phyloP scores from a whole-genome alignment of 148 eudicot species.

The Talinum fruticosum region DNA sequence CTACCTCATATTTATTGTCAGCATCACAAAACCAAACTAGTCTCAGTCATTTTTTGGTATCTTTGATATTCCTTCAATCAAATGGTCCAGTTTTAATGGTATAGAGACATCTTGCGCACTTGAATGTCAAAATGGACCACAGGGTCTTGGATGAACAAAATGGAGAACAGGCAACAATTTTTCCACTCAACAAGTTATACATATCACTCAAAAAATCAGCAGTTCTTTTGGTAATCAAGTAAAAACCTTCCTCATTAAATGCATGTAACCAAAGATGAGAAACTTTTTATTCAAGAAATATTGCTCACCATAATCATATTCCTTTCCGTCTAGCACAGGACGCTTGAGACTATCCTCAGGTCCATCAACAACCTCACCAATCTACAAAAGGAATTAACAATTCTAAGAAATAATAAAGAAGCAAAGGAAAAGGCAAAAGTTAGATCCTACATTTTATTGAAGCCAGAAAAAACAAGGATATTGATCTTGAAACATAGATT shows the following conservation, averaged over 20 bases:
- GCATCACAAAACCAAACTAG: not conserved
- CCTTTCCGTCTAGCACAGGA: conserved; percentile 64
- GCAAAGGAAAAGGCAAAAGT: not conserved
- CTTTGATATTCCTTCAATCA: not conserved
- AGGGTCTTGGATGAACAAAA: not conserved
- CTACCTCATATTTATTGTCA: not conserved
- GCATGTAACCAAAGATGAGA: not conserved
- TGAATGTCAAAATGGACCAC: not conserved
- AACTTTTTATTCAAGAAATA: not conserved
- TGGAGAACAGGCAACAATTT: not conserved
- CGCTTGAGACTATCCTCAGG: conserved; percentile 74
- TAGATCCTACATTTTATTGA: not conserved
- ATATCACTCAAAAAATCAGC: not conserved
- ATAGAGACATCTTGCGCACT: not conserved
- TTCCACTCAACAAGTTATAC: not conserved
- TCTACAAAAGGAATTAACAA: conserved; percentile 32
- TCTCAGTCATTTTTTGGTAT: not conserved
- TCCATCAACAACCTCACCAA: conserved; percentile 98
- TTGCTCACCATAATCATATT: conserved; percentile 80
- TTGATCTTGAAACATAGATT: too few relatives aligned
- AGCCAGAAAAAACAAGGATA: too few relatives aligned
- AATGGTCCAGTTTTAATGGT: not conserved
- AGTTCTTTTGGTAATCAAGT: not conserved
- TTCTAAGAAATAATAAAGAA: not conserved
- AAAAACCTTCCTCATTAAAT: not conserved